A percentile compares a stretch with the other conserved stretches of the same genome.
Conservation (phyloP, 2,329 filamentous ascomycete genomes). For the Rhexocercosporidium sp. region DNA sequence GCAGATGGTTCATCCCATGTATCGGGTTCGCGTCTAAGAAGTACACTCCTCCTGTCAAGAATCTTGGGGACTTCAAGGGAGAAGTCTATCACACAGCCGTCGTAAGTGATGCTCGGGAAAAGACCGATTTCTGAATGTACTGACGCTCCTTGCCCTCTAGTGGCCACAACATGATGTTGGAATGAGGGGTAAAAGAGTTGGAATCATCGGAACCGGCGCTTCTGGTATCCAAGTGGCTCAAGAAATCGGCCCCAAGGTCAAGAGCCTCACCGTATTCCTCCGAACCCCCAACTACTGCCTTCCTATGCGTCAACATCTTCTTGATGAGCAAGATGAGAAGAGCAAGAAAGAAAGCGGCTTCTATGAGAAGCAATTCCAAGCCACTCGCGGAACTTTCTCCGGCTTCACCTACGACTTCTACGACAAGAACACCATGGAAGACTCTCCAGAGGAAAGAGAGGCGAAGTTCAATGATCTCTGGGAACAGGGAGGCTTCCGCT, state of each 20-base stretch:
- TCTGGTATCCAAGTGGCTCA: constrained; percentile 37
- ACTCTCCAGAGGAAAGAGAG: constrained; percentile 49
- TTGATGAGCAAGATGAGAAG: constrained; percentile 49
- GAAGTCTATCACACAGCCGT: constrained; percentile 34
- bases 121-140: too few species aligned
- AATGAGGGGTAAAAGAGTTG: constrained; percentile 55
- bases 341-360: constrained; percentile 47
- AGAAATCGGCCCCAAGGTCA: constrained; percentile 44
- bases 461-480: constrained; percentile 52
- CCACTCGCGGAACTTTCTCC: constrained; percentile 51
- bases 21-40: constrained; percentile 37
- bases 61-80: constrained; percentile 37
- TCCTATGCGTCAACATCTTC: constrained; percentile 58
- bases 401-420: constrained; percentile 58
- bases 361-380: constrained; percentile 50
- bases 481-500: constrained; percentile 52
- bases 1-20: constrained; percentile 34
- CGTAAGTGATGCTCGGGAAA: too few species aligned
- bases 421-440: constrained; percentile 51
- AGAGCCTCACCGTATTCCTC: constrained; percentile 55
- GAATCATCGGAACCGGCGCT: constrained; percentile 56
- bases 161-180: constrained; percentile 48
- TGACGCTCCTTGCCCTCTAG: too few species aligned
- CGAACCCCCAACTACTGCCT: constrained; percentile 63
- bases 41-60: constrained; percentile 34